Conservation (phyloP, 2,329 filamentous ascomycete species). For the Penicillium italicum region DNA sequence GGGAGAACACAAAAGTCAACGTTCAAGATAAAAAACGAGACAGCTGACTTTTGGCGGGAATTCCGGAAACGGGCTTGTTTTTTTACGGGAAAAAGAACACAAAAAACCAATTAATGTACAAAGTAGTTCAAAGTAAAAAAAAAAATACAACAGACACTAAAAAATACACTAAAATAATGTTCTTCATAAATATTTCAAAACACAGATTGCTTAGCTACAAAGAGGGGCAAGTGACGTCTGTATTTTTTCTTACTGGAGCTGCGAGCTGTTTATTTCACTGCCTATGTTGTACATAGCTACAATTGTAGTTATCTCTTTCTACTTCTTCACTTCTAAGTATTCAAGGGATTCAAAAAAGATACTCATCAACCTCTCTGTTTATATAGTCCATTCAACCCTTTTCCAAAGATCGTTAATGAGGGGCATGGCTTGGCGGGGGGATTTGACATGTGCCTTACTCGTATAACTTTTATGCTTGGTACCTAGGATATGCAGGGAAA, state of each 20-base stretch:
- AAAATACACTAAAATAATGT: neutral
- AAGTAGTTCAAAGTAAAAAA: neutral
- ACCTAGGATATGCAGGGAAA: neutral
- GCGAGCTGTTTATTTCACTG: no score
- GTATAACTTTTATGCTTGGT: neutral
- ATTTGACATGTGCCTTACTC: neutral
- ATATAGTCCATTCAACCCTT: neutral
- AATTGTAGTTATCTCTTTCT: no score
- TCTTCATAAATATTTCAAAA: neutral
- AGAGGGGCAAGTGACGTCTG: neutral
- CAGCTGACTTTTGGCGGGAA: constrained; percentile 1
- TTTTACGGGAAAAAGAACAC: neutral
- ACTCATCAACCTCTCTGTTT: neutral
- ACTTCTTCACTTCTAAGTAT: neutral
- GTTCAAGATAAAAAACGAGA: neutral
- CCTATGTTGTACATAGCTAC: no score
- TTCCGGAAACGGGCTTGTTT: constrained; percentile 1
- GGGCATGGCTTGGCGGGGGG: constrained; percentile 20
- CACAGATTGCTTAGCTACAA: constrained; percentile 1
- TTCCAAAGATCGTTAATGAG: constrained; percentile 16
- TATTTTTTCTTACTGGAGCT: no score
- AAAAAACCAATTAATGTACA: neutral
- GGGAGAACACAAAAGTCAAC: neutral
- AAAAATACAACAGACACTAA: neutral
- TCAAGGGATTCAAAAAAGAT: neutral